Evolutionary conservation across 441 rosid species (phyloP).

Genomic region (Eruca vesicaria): DNA sequence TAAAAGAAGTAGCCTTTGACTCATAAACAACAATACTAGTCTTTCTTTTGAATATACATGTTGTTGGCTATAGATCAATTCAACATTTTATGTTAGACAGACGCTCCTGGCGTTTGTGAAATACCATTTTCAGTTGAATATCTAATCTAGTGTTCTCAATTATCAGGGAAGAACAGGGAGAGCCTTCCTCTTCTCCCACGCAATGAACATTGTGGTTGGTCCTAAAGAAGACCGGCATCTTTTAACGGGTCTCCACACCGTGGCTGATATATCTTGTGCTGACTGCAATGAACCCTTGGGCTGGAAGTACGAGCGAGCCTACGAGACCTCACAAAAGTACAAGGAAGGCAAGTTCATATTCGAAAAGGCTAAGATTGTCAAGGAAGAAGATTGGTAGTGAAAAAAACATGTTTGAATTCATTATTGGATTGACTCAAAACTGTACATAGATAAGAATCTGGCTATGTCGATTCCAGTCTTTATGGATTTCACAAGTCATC

Average conservation of each 20-base stretch:
- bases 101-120: neutral
- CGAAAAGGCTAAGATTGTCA: conserved; percentile 77
- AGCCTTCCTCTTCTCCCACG: conserved; percentile 85
- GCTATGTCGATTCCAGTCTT: conserved; percentile 11
- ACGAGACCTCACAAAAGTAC: conserved; percentile 71
- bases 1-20: conserved; percentile 9
- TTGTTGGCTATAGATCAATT: neutral
- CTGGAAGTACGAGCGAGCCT: conserved; percentile 89
- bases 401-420: conserved; percentile 20
- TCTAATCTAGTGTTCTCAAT: neutral
- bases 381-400: conserved; percentile 74
- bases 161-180: conserved; percentile 77
- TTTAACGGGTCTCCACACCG: conserved; percentile 78
- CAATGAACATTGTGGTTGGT: conserved; percentile 70
- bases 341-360: conserved; percentile 87
- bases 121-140: neutral
- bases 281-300: conserved; percentile 78
- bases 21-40: neutral
- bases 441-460: conserved; percentile 27
- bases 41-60: neutral
- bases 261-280: conserved; percentile 68
- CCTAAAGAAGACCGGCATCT: conserved; percentile 72
- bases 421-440: conserved; percentile 32
- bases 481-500: conserved; percentile 26
- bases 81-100: neutral